These are phyloP conservation scores for Carpinus fangiana DNA, from an alignment of 306 rosid species.

Conservation along the genomic window DNA sequence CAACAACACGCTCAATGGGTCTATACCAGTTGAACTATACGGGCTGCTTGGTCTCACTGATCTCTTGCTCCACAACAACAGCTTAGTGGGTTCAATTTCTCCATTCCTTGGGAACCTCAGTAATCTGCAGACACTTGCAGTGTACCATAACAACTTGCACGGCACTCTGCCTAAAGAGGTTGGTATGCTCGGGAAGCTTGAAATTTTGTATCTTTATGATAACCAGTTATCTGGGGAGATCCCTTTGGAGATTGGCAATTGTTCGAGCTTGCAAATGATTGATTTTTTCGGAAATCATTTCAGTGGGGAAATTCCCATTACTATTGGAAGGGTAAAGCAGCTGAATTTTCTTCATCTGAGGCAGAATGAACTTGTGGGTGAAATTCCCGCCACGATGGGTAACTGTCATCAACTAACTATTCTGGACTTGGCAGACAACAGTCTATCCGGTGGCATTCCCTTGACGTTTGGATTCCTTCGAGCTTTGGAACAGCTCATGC, in stretches of 20 bases:
- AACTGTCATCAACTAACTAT: constrained; percentile 64
- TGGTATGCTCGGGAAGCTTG: constrained; percentile 78
- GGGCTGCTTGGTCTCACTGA: constrained; percentile 58
- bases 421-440: constrained; percentile 84
- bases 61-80: constrained; percentile 82
- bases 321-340: constrained; percentile 70
- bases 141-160: constrained; percentile 73
- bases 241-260: constrained; percentile 83
- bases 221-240: constrained; percentile 70
- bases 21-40: constrained; percentile 72
- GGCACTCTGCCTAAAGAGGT: constrained; percentile 80
- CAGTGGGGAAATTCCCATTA: constrained; percentile 68
- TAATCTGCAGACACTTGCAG: constrained; percentile 50
- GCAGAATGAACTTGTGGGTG: constrained; percentile 80
- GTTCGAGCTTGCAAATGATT: constrained; percentile 78
- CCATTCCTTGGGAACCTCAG: constrained; percentile 73
- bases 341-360: constrained; percentile 83
- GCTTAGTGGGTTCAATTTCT: constrained; percentile 73
- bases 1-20: constrained; percentile 70
- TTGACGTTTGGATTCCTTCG: constrained; percentile 55
- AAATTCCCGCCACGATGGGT: constrained; percentile 82
- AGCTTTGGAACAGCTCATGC: constrained; percentile 72
- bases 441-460: constrained; percentile 73
- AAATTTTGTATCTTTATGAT: constrained; percentile 79
- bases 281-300: constrained; percentile 83